Evolutionary conservation across 495 filamentous ascomycete genomes (phyloP).

Genomic region (Xylaria flabelliformis): DNA sequence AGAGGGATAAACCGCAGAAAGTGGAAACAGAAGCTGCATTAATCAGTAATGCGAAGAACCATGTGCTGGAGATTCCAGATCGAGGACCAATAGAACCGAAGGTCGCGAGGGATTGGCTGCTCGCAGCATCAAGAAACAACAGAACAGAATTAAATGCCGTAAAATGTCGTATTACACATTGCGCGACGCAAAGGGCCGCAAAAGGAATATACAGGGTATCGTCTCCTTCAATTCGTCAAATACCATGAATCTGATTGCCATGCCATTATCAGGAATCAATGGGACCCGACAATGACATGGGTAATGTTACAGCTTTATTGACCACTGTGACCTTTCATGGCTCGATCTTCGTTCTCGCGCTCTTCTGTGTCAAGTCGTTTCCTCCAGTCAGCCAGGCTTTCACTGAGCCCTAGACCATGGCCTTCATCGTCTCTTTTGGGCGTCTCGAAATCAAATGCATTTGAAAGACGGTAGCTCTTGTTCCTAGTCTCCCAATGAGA

Average conservation of each 20-base stretch:
- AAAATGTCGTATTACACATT: constrained; percentile 33
- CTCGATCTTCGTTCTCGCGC: constrained; percentile 31
- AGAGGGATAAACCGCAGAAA: neutral
- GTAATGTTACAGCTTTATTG: constrained; percentile 20
- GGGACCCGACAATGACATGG: neutral
- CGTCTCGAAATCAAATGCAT: constrained; percentile 80
- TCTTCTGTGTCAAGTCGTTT: constrained; percentile 74
- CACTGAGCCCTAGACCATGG: constrained; percentile 60
- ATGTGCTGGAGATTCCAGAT: neutral
- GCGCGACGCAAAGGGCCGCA: constrained; percentile 24
- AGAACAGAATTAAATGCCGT: constrained; percentile 28
- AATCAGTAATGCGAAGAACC: constrained; percentile 22
- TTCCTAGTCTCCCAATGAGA: constrained; percentile 95
- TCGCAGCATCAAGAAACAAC: constrained; percentile 16
- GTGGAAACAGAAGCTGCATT: constrained; percentile 15
- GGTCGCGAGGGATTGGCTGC: neutral
- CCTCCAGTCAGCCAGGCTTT: constrained; percentile 76
- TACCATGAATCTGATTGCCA: constrained; percentile 16
- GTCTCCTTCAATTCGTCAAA: constrained; percentile 28
- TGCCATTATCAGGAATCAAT: neutral
- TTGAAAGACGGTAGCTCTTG: constrained; percentile 89
- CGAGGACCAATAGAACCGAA: neutral
- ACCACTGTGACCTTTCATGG: constrained; percentile 15
- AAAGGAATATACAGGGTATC: constrained; percentile 32
- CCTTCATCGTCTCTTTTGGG: constrained; percentile 56